Evolutionary conservation across 2,329 filamentous ascomycete genomes (phyloP).

Genomic region (Macrophomina tecta): DNA sequence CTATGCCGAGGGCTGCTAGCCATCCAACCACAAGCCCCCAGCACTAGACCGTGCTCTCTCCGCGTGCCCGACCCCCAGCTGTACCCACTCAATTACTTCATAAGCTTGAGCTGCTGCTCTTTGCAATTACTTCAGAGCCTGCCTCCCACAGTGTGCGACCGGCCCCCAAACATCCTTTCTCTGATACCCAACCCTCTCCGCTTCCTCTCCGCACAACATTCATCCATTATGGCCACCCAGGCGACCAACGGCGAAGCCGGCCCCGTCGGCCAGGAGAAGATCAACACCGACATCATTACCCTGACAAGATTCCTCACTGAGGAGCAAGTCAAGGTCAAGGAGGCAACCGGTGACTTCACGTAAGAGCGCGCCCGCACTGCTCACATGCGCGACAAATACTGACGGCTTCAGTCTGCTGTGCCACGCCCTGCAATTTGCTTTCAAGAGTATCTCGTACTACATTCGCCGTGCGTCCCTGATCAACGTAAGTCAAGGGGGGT

Average conservation of each 20-base stretch:
- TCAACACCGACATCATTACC: conserved; percentile 96
- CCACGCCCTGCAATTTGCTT: conserved; percentile 98
- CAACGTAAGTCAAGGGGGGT: conserved; percentile 59
- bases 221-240: conserved; percentile 39
- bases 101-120: conserved; percentile 16
- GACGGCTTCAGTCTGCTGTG: conserved; percentile 74
- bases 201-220: not conserved
- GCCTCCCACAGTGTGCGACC: not conserved
- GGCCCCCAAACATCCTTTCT: conserved; percentile 4
- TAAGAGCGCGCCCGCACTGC: conserved; percentile 54
- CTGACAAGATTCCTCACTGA: conserved; percentile 95
- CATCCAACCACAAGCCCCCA: conserved; percentile 27
- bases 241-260: conserved; percentile 54
- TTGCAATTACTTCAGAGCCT: conserved; percentile 23
- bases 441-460: conserved; percentile 99
- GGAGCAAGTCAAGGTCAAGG: conserved; percentile 89
- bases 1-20: conserved; percentile 20
- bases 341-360: conserved; percentile 99
- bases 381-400: conserved; percentile 9
- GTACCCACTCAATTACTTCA: conserved; percentile 29
- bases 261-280: conserved; percentile 70
- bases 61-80: conserved; percentile 27
- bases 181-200: conserved; percentile 12
- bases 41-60: conserved; percentile 26
- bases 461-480: conserved; percentile 94